Evolutionary conservation across 768 basidiomycete species (phyloP).

Genomic region (Hygrophoropsis aurantiaca): DNA sequence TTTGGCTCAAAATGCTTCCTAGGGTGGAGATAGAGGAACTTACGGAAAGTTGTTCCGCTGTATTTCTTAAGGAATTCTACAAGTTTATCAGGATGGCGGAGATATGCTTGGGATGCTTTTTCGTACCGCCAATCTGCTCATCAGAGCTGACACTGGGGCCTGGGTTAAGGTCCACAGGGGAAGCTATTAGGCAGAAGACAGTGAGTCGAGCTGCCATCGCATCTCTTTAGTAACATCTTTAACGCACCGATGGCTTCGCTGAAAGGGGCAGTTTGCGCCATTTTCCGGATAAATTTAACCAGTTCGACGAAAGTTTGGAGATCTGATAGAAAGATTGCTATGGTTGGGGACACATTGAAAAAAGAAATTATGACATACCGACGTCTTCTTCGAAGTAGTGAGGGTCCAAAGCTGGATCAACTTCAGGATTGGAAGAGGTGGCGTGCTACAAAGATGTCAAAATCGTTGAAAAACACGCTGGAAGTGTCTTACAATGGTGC

Average conservation of each 20-base stretch:
- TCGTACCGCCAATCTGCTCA: conserved; percentile 19
- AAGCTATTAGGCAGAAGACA: not conserved
- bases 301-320: conserved; percentile 33
- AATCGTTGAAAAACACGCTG: not conserved
- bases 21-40: not conserved
- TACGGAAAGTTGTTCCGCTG: conserved; percentile 11
- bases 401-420: conserved; percentile 39
- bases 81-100: too few species aligned
- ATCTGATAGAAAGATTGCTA: conserved; percentile 16
- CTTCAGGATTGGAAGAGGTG: conserved; percentile 31
- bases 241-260: conserved; percentile 36
- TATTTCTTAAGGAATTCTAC: conserved; percentile 20
- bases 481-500: conserved; percentile 41
- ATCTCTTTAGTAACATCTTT: not conserved
- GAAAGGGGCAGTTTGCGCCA: conserved; percentile 54
- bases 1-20: not conserved
- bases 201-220: too few species aligned
- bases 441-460: conserved; percentile 20
- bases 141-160: conserved; percentile 28
- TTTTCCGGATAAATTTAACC: conserved; percentile 54
- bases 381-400: conserved; percentile 42
- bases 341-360: not conserved
- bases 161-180: conserved; percentile 26
- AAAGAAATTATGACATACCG: too few species aligned
- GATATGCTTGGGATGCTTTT: not conserved